phyloP scores from a whole-genome alignment of 1,284 basidiomycete genomes.

The Xerocomus nothofagi region DNA sequence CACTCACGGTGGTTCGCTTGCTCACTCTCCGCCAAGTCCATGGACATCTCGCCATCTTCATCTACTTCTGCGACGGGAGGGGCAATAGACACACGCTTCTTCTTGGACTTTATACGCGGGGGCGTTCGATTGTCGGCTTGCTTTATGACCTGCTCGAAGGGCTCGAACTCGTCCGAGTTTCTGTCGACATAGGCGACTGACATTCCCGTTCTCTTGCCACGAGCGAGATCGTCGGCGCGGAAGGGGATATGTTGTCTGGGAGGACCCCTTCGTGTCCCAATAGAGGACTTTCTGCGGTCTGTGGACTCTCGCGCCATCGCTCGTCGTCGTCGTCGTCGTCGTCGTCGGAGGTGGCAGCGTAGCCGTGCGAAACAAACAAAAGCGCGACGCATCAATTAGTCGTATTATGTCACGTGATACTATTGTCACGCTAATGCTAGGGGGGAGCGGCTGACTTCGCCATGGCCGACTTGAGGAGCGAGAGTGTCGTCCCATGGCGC shows the following conservation, averaged over 20 bases:
- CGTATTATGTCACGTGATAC: conserved; percentile 31
- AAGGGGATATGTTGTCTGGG: conserved; percentile 70
- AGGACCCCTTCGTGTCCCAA: conserved; percentile 36
- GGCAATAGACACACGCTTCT: conserved; percentile 43
- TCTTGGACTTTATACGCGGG: conserved; percentile 49
- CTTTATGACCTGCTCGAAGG: conserved; percentile 71
- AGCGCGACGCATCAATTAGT: conserved; percentile 27
- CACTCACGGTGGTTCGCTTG: not conserved
- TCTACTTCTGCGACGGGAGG: conserved; percentile 44
- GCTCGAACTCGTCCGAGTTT: conserved; percentile 84
- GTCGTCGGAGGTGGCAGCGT: conserved; percentile 24
- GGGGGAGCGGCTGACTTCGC: not conserved
- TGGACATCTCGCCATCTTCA: conserved; percentile 68
- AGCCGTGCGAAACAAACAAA: conserved; percentile 32
- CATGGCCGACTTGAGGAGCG: conserved; percentile 26
- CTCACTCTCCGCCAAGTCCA: conserved; percentile 65
- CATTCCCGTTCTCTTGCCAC: conserved; percentile 76
- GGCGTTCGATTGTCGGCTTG: conserved; percentile 68
- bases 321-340: conserved; percentile 32
- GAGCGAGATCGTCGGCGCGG: conserved; percentile 67
- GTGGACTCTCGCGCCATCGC: conserved; percentile 31
- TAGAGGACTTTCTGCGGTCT: conserved; percentile 35
- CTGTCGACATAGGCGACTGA: conserved; percentile 65
- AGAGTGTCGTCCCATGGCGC: conserved; percentile 9
- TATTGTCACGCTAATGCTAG: conserved; percentile 14